Base-by-base conservation (phyloP, 208 protist genomes). In the Leishmania guyanensis region DNA sequence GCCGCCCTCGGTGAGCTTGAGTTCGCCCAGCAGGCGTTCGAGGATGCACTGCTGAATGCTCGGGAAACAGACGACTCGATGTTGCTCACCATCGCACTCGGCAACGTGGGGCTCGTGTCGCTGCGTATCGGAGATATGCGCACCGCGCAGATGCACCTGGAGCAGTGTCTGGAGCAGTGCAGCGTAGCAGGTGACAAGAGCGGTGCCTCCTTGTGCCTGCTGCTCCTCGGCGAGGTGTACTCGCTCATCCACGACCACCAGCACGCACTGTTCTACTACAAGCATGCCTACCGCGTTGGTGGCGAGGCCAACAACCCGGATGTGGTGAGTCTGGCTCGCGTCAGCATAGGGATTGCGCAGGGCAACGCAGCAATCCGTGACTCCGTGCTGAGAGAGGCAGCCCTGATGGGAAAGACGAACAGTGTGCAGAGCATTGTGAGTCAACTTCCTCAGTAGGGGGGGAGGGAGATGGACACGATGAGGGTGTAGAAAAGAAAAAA, bases 261-360 rank as follows among this genome's bases (percentile, higher is more conserved):
- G 79, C 93, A 96, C 73, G 95, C 95, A 12, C 72, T 95, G 43
- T 98, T 98, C 79, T 98, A 97, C 86, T 97, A 93, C 83, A 92
- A 96, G 82, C 93, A 98, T 69, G 92, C 95, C 62, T 94, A 92
- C 60, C 91, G 93, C 39, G 87, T 98, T 5, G 92, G 88, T 5
- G 91, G 90, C n/a, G 95, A 98, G 85, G 92, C 92, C 43, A 78
- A 72, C 48, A 92, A 88, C 77, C 75, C 87, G 2, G 93, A 96
- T 80, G 82, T 94, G 12, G 92, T 96, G 50, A 90, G 91, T 75
- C 65, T 96, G 26, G 92, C 95, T 16, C 91, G 93, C 5, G 93
- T 98, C 22, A 94, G 86, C 70, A 93, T 96, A 70, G 95, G 93
- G 77, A 91, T 97, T 54, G 88, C 90, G n/a, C 84, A 88, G 46